A percentile compares a stretch with the other conserved stretches of the same genome.
Evolutionary conservation across 169 alveolate species (phyloP).

Genomic region (Babesia bigemina): DNA sequence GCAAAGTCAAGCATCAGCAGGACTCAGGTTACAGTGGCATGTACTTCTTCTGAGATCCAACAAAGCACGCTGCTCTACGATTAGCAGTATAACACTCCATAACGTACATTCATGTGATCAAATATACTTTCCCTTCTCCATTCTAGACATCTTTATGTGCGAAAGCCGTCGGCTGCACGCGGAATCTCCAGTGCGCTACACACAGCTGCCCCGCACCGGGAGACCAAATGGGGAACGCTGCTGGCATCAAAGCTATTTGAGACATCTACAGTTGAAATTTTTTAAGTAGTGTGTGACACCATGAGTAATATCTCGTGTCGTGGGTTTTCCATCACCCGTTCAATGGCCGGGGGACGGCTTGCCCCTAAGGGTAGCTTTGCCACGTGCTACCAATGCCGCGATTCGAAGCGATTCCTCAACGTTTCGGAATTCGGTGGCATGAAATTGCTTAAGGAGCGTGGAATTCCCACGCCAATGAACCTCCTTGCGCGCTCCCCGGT

Average conservation of each 20-base stretch:
- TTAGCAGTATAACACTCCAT: background rate
- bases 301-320: constrained; percentile 3
- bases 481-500: constrained; percentile 73
- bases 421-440: constrained; percentile 79
- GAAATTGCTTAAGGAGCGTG: constrained; percentile 70
- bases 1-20: constrained; percentile 35
- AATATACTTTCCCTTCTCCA: background rate
- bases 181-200: background rate
- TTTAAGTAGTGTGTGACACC: background rate
- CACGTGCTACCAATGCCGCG: background rate
- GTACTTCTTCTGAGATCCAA: constrained; percentile 21
- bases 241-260: background rate
- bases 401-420: constrained; percentile 64
- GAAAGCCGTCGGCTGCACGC: background rate
- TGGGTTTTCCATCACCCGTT: constrained; percentile 5
- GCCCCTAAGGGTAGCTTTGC: constrained; percentile 20
- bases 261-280: background rate
- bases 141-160: background rate
- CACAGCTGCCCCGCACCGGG: background rate
- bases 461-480: constrained; percentile 74
- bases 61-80: background rate
- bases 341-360: constrained; percentile 9
- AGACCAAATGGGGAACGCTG: constrained; percentile 24
- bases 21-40: constrained; percentile 25
- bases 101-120: background rate